Evolutionary conservation across 352 stramenopile genomes (phyloP).

Genomic region (Globisporangium takayamanum): DNA sequence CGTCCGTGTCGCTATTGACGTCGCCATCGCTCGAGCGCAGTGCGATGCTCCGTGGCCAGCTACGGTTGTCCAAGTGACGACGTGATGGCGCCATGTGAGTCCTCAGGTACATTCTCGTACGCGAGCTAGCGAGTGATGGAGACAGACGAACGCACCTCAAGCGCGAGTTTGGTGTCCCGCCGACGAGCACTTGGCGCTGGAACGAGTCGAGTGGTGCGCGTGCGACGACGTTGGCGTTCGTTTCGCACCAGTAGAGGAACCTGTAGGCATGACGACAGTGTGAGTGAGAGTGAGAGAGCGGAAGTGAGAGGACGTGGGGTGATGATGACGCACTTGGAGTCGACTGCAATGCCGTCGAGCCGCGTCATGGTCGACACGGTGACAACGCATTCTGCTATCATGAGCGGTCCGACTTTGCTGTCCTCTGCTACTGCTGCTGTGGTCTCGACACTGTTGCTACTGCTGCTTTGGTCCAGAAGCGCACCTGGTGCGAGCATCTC

Average conservation of each 20-base stretch:
- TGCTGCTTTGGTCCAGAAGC: constrained; percentile 3
- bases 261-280: constrained; percentile 10
- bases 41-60: constrained; percentile 54
- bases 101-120: neutral
- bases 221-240: constrained; percentile 55
- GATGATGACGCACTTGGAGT: constrained; percentile 26
- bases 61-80: constrained; percentile 9
- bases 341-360: constrained; percentile 56
- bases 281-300: neutral
- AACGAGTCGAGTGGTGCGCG: constrained; percentile 36
- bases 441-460: constrained; percentile 10
- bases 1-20: constrained; percentile 24
- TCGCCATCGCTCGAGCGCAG: constrained; percentile 29
- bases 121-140: neutral
- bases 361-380: constrained; percentile 37
- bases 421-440: neutral
- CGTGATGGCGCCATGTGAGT: neutral
- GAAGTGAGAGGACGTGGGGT: neutral
- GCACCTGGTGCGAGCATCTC: constrained; percentile 6
- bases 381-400: constrained; percentile 23
- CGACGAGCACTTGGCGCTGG: constrained; percentile 40
- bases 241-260: constrained; percentile 69
- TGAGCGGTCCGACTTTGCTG: constrained; percentile 12
- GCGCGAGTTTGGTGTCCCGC: constrained; percentile 39
- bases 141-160: constrained; percentile 28